Evolutionary conservation across 805 yeast species (phyloP).

Genomic region (Cyberlindnera xylosilytica): DNA sequence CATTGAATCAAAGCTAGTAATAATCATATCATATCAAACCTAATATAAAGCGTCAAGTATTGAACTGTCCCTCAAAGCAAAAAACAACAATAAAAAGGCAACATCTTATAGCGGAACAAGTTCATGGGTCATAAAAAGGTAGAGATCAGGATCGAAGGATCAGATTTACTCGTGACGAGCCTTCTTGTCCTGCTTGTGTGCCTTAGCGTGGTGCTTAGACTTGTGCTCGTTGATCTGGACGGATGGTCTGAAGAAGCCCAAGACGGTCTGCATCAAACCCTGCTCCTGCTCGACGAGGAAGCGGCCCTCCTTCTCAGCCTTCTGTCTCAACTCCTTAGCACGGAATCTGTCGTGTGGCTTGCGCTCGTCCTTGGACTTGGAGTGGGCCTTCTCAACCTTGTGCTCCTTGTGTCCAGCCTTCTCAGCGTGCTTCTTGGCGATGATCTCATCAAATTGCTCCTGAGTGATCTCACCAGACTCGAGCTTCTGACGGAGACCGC

Average conservation of each 20-base stretch:
- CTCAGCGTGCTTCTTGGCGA: not conserved
- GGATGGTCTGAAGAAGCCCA: not conserved
- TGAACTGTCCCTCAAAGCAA: too few species aligned
- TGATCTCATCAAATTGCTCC: slow-evolving; percentile 1
- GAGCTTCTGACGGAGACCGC: too few species aligned
- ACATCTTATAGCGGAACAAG: too few species aligned
- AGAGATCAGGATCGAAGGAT: too few species aligned
- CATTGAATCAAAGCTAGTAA: not conserved
- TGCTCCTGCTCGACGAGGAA: not conserved
- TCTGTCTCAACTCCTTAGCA: slow-evolving; percentile 10
- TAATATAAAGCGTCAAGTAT: too few species aligned
- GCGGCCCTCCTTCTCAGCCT: not conserved
- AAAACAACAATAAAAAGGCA: not conserved
- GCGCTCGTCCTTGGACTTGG: too few species aligned
- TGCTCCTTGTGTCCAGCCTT: too few species aligned
- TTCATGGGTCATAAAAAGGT: slow-evolving; percentile 1
- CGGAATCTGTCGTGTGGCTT: slow-evolving; percentile 12
- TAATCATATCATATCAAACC: not conserved
- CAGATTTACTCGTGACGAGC: not conserved
- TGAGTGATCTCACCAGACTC: slow-evolving; percentile 1
- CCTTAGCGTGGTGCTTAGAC: too few species aligned
- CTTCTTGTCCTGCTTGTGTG: not conserved
- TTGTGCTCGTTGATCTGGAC: too few species aligned
- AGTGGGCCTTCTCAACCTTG: not conserved
- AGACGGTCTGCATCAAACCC: not conserved